Conservation (phyloP, 305 asterid species). For the Solanum aculeatissimum region DNA sequence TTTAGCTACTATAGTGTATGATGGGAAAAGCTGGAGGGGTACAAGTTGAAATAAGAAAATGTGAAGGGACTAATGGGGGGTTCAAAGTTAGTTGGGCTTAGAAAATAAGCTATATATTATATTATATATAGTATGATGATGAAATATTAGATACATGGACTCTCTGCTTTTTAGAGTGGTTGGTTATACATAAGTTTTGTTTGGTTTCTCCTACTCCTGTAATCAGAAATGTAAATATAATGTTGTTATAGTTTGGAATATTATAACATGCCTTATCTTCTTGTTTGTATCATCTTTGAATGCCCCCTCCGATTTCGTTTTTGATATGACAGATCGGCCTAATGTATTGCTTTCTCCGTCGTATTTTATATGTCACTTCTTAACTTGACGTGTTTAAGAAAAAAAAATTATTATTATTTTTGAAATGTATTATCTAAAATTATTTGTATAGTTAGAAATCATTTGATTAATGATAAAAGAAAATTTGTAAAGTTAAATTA, state of each 20-base stretch:
- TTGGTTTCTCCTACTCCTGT: neutral
- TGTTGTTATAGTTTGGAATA: neutral
- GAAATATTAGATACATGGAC: neutral
- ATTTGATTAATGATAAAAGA: too few species aligned
- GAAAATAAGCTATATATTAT: neutral
- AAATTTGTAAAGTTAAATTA: too few species aligned
- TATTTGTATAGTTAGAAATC: too few species aligned
- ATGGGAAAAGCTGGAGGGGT: neutral
- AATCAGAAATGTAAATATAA: neutral
- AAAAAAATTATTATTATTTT: too few species aligned
- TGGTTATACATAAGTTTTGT: neutral
- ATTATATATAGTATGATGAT: neutral
- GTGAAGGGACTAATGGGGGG: neutral
- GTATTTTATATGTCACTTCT: too few species aligned
- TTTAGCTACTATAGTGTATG: neutral
- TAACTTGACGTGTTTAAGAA: too few species aligned
- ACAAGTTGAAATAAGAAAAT: neutral
- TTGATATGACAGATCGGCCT: too few species aligned
- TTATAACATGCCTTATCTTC: neutral
- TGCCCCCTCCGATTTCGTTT: neutral
- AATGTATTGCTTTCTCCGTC: too few species aligned
- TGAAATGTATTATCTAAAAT: too few species aligned
- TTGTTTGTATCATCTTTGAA: neutral
- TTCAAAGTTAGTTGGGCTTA: neutral
- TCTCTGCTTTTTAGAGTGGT: neutral